phyloP scores from a whole-genome alignment of 441 rosid species.

The Eutrema salsugineum region DNA sequence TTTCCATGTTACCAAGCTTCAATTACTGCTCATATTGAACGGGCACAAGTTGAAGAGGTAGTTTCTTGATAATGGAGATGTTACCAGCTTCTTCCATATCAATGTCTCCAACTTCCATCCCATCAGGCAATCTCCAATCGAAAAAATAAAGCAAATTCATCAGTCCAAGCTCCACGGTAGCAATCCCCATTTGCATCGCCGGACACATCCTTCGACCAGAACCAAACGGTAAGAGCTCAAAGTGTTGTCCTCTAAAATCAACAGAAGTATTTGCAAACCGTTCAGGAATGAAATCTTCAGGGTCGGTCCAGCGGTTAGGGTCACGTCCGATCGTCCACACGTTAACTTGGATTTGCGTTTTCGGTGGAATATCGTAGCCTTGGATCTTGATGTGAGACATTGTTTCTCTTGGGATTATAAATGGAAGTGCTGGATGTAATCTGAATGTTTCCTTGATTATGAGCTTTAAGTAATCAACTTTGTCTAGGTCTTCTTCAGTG shows the following conservation, averaged over 20 bases:
- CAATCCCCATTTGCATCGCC: slow-evolving; percentile 30
- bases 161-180: slow-evolving; percentile 28
- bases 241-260: slow-evolving; percentile 46
- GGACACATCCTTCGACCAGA: slow-evolving; percentile 52
- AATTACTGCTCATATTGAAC: not conserved
- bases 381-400: slow-evolving; percentile 26
- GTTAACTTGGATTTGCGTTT: slow-evolving; percentile 39
- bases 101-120: slow-evolving; percentile 25
- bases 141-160: slow-evolving; percentile 41
- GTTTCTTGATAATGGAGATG: slow-evolving; percentile 28
- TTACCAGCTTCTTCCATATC: slow-evolving; percentile 37
- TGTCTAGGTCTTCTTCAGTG: slow-evolving; percentile 10
- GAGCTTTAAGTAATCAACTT: slow-evolving; percentile 39
- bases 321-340: slow-evolving; percentile 50
- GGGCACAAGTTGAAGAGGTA: slow-evolving; percentile 38
- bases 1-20: not conserved
- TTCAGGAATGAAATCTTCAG: slow-evolving; percentile 42
- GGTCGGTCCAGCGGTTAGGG: slow-evolving; percentile 41
- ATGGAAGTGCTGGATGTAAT: slow-evolving; percentile 50
- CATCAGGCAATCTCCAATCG: slow-evolving; percentile 40
- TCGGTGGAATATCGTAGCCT: slow-evolving; percentile 35
- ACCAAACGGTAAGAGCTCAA: slow-evolving; percentile 46
- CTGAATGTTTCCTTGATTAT: slow-evolving; percentile 49
- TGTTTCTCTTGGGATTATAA: slow-evolving; percentile 37
- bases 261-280: slow-evolving; percentile 37